Base-by-base conservation (phyloP, 108 stramenopile species). In the Seminavis robusta region DNA sequence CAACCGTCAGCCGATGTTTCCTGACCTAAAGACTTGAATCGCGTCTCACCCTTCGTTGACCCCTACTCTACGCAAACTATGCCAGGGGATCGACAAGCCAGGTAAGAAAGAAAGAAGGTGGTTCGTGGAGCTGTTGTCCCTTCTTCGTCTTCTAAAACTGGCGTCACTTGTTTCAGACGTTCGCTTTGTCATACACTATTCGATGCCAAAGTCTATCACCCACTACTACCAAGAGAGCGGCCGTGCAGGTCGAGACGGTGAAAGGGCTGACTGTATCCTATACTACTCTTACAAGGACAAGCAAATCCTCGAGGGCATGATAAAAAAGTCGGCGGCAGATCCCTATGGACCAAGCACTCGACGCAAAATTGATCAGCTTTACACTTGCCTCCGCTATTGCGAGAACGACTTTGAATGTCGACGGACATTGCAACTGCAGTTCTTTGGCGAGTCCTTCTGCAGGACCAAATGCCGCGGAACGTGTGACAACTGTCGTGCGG, bases 201-300 rank as follows among this genome's bases (percentile, higher is more conserved):
- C 90, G 27, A 94, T 98, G 90, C 98, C 98, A 45, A 99, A 99
- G 74, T 86, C 88, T 5, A 88, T 99, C 19, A 98, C 98, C 15
- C 96, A 98, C 69, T 96, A 98, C 86, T 95, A 94, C 56, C 96
- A 96, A 76, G 96, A 98, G 67, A 87, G 86, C 29, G 99, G 99
- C 10, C 80, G 99, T 32, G 97, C 97, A 0, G 98, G 98, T 9
- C 69, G 98, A 19, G 98, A 96, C 63, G 96, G 97, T 16, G 74
- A 79, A 42, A 61, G 76, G 25, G 95, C 96, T 1, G 94, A 96
- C 52, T 98, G 98, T 69, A 80, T 97, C 36, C 73, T 99, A 7
- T 96, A 81, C 73, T 99, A 91, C 73, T 48, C 69, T 25, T 92
- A 90, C 84, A 80, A 83, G 56, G 96, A 97, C 70, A 94, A 91